phyloP scores from a whole-genome alignment of 257 asterid species.

The Solanum chmielewskii region DNA sequence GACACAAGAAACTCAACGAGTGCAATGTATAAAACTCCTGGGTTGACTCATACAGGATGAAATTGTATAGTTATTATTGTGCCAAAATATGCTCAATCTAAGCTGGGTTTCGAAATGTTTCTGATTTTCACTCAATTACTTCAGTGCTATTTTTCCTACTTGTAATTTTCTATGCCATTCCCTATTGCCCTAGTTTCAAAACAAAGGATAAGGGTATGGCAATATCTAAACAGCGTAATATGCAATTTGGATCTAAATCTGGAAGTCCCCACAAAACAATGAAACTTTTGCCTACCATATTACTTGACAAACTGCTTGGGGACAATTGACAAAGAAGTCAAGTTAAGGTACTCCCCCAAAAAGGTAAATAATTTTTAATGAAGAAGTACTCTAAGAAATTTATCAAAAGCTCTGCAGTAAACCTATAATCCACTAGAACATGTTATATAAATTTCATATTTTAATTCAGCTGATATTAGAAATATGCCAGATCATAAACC shows the following conservation, averaged over 20 bases:
- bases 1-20: neutral
- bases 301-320: neutral
- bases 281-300: neutral
- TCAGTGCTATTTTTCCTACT: neutral
- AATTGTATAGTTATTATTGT: neutral
- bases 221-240: neutral
- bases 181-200: neutral
- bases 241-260: neutral
- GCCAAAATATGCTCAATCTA: neutral
- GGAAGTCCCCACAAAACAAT: neutral
- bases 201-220: neutral
- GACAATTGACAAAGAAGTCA: neutral
- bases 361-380: neutral
- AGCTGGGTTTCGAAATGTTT: neutral
- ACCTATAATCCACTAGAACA: neutral
- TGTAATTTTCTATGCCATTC: neutral
- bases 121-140: neutral
- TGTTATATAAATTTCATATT: neutral
- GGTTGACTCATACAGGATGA: neutral
- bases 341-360: neutral
- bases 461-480: neutral
- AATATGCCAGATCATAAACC: neutral
- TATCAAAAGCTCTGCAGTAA: neutral
- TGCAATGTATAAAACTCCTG: neutral
- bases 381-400: neutral